A percentile compares a stretch with the other conserved stretches of the same genome.
Evolutionary conservation across 129 eudicot genomes (phyloP).

Genomic region (Ambrosia trifida): DNA sequence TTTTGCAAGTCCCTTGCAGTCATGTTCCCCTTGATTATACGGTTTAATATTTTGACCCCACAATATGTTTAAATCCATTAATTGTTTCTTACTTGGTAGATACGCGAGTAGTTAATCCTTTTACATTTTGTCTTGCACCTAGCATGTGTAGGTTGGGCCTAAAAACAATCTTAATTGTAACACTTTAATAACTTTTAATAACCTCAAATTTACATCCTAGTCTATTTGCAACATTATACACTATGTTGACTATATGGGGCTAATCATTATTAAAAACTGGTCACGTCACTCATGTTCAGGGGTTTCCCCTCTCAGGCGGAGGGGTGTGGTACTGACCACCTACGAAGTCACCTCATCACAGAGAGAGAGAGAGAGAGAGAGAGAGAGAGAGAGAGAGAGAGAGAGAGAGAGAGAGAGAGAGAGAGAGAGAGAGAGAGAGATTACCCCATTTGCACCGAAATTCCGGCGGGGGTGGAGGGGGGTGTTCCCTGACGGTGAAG

Average conservation of each 20-base stretch:
- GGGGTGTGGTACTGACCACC: too few species aligned
- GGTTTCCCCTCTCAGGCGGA: too few species aligned
- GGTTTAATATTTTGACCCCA: not conserved
- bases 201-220: not conserved
- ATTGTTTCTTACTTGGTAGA: not conserved
- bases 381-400: too few species aligned
- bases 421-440: too few species aligned
- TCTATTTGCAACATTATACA: not conserved
- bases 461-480: too few species aligned
- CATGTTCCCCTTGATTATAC: not conserved
- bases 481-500: too few species aligned
- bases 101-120: not conserved
- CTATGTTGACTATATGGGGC: not conserved
- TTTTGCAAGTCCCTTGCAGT: not conserved
- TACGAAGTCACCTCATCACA: too few species aligned
- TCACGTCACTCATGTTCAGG: too few species aligned
- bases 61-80: not conserved
- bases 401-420: too few species aligned
- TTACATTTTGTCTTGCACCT: too few species aligned
- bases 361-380: too few species aligned
- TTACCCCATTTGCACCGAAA: too few species aligned
- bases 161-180: not conserved
- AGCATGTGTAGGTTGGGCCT: constrained; percentile 2
- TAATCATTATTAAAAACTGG: not conserved
- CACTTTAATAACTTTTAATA: not conserved